These are phyloP conservation scores for Mortierella sp. DNA, from an alignment of 371 early-diverging fungal genomes.

Conservation along the genomic window DNA sequence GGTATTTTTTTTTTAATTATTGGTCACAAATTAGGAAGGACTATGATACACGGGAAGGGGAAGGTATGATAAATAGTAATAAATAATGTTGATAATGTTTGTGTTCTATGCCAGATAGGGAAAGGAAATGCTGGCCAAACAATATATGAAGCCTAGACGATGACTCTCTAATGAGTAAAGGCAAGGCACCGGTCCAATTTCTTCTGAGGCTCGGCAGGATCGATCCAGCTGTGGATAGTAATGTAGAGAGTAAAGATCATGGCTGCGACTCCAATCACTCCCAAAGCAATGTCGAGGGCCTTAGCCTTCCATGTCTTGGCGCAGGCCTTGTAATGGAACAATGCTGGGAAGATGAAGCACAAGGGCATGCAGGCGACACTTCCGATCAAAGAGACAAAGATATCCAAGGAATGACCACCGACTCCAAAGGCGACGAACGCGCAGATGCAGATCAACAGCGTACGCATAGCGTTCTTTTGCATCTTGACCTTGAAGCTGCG, in stretches of 20 bases:
- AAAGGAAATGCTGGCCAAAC: not conserved
- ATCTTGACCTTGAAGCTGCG: slow-evolving; percentile 63
- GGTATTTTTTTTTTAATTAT: slow-evolving; percentile 5
- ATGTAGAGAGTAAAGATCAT: slow-evolving; percentile 84
- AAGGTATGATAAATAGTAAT: not conserved
- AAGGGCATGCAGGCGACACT: slow-evolving; percentile 67
- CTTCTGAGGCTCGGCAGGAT: slow-evolving; percentile 11
- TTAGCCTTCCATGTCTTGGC: slow-evolving; percentile 57
- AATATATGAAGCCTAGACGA: not conserved
- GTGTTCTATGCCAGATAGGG: not conserved
- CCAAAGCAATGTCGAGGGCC: slow-evolving; percentile 69
- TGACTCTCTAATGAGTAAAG: slow-evolving; percentile 14
- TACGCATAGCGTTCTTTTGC: slow-evolving; percentile 73
- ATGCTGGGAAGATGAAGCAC: slow-evolving; percentile 82
- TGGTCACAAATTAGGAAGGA: not conserved
- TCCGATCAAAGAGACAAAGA: slow-evolving; percentile 76
- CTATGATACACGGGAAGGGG: not conserved
- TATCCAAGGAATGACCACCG: slow-evolving; percentile 78
- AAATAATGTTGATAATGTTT: not conserved
- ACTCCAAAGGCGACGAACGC: slow-evolving; percentile 70
- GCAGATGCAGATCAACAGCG: slow-evolving; percentile 62
- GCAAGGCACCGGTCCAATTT: slow-evolving; percentile 31
- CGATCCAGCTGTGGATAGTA: slow-evolving; percentile 77
- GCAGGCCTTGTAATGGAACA: slow-evolving; percentile 75
- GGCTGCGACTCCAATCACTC: slow-evolving; percentile 78